Evolutionary conservation across 306 rosid genomes (phyloP), one percentile per base, ranked within the genome.

Genomic region (Pyrus bretschneideri): DNA sequence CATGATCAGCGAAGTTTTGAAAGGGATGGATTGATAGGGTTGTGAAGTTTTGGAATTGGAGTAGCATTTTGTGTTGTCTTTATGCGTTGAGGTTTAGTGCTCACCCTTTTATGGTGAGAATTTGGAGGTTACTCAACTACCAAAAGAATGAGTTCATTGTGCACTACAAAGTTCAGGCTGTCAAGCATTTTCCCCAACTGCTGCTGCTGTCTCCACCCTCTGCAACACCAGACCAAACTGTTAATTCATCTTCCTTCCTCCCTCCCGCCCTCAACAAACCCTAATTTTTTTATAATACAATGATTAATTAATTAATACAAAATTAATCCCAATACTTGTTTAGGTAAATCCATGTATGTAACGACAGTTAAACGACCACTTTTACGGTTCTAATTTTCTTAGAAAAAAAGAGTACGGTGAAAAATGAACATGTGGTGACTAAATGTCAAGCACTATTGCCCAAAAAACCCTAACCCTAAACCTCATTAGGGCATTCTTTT

Each of bases 361-460:
- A 63, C 5, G 44, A 30, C 68, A 63, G 2, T 29, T 29, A 5
- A 38, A 45, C 6, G 12, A 29, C 38, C 67, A 22, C 18, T 17
- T 42, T 72, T 3, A 25, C 77, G 17, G 57, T 73, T 67, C 18
- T 60, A 9, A n/a, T 40, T 15, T 5, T 5, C 27, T 17, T 29
- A 14, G 7, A 15, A 63, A 30, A 57, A 58, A 63, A 30, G 3
- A 30, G 10, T 17, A 63, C 7, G 3, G 40, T 63, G 11, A 30
- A 13, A 2, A 27, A 61, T 61, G 68, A 30, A 30, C 68, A 63
- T 3, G 68, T 30, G 68, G 23, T 49, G 77, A 66, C 45, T 40
- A 67, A 45, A 81, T 18, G 72, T 58, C 84, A 81, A 85, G 19
- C 69, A 60, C 69, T 64, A 23, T 5, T 23, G 65, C 17, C 78